Percentiles rank a stretch among this genome's conserved stretches.
phyloP scores from a whole-genome alignment of 352 stramenopile genomes.

The Phytophthora aleatoria region DNA sequence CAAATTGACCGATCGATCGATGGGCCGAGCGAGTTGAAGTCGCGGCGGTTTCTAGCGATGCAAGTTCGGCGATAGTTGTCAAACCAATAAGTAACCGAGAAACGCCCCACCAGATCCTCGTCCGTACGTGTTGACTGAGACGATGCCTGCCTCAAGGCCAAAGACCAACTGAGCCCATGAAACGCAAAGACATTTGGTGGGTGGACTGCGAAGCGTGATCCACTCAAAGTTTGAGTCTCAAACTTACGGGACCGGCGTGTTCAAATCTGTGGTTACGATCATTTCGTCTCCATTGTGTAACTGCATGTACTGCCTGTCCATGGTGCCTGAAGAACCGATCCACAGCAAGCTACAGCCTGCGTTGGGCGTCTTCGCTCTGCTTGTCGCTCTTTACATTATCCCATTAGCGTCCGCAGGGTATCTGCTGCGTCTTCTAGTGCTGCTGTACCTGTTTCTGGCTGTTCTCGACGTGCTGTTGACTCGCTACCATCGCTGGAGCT shows the following conservation, averaged over 20 bases:
- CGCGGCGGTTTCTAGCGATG: constrained; percentile 12
- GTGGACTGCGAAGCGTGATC: constrained; percentile 28
- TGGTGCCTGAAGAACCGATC: constrained; percentile 12
- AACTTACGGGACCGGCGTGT: constrained; percentile 13
- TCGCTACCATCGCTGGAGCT: constrained; percentile 56
- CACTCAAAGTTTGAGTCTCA: background rate
- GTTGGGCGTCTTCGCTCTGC: constrained; percentile 24
- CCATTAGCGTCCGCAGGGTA: constrained; percentile 19
- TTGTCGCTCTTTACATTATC: constrained; percentile 37
- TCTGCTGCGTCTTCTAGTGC: constrained; percentile 33
- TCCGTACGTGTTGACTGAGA: constrained; percentile 8
- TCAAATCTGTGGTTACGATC: constrained; percentile 22
- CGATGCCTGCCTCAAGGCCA: constrained; percentile 12
- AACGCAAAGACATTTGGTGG: constrained; percentile 22
- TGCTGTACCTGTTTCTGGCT: constrained; percentile 42
- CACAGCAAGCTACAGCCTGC: constrained; percentile 28
- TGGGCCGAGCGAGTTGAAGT: constrained; percentile 19
- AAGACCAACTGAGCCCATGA: constrained; percentile 17
- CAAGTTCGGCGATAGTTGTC: constrained; percentile 11
- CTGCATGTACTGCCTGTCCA: constrained; percentile 5
- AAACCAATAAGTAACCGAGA: constrained; percentile 11
- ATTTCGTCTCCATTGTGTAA: background rate
- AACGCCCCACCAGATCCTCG: constrained; percentile 2
- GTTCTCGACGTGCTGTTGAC: constrained; percentile 47
- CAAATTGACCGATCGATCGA: background rate